Percentiles rank a stretch among this genome's conserved stretches.
phyloP scores from a whole-genome alignment of 176 grass and related monocot species.

The Oryza meridionalis region DNA sequence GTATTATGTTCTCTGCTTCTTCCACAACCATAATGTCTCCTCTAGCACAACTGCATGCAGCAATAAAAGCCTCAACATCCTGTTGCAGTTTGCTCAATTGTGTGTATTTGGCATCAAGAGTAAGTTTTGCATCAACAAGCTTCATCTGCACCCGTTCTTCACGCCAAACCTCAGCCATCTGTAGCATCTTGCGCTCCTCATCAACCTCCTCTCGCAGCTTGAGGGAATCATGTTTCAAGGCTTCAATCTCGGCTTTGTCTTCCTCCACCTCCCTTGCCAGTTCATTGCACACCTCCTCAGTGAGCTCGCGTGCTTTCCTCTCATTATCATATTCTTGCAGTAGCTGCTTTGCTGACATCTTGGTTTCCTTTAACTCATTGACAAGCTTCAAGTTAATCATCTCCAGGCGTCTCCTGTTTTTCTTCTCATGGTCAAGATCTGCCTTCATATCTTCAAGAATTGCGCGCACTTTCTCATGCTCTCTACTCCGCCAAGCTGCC shows the following conservation, averaged over 20 bases:
- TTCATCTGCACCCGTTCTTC: slow-evolving; percentile 99
- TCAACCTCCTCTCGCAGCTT: slow-evolving; percentile 84
- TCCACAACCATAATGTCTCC: slow-evolving; percentile 49
- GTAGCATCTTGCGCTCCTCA: slow-evolving; percentile 91
- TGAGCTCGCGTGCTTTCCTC: slow-evolving; percentile 73
- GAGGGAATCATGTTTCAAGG: slow-evolving; percentile 69
- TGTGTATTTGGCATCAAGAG: slow-evolving; percentile 76
- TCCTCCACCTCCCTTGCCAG: slow-evolving; percentile 91
- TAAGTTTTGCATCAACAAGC: slow-evolving; percentile 91
- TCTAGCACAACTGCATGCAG: slow-evolving; percentile 43
- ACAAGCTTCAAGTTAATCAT: slow-evolving; percentile 80
- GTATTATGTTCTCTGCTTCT: slow-evolving; percentile 72
- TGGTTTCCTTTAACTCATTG: slow-evolving; percentile 78
- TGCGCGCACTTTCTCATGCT: slow-evolving; percentile 78
- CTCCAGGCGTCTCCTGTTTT: slow-evolving; percentile 69
- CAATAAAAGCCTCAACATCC: slow-evolving; percentile 62
- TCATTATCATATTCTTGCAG: slow-evolving; percentile 88
- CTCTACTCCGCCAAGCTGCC: slow-evolving; percentile 82
- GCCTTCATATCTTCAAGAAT: slow-evolving; percentile 89
- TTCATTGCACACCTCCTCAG: slow-evolving; percentile 94
- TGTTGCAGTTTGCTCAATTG: slow-evolving; percentile 68
- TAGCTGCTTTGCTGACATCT: slow-evolving; percentile 71
- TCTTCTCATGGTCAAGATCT: slow-evolving; percentile 87
- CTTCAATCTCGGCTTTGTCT: slow-evolving; percentile 90
- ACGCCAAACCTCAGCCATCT: slow-evolving; percentile 98